Conservation (phyloP, 1,139 yeast genomes). For the Yamadazyma diospyri region DNA sequence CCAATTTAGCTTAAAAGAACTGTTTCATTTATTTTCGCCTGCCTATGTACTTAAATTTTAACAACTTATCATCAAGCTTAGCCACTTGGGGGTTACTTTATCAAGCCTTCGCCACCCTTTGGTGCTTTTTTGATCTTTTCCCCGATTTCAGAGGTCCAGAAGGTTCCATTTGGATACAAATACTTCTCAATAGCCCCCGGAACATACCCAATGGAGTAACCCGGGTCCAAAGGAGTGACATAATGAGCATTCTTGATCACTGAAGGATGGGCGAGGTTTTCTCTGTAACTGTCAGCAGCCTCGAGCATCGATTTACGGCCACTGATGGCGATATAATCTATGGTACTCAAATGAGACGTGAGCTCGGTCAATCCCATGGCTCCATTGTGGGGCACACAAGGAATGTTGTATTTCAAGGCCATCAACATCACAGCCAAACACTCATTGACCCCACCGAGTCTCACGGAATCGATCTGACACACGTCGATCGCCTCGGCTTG, state of each 20-base stretch:
- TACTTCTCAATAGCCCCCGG: conserved; percentile 26
- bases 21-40: no score
- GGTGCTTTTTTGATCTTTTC: conserved; percentile 15
- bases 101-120: conserved; percentile 14
- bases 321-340: conserved; percentile 30
- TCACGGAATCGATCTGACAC: conserved; percentile 34
- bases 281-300: conserved; percentile 18
- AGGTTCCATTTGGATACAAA: conserved; percentile 29
- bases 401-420: conserved; percentile 33
- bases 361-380: conserved; percentile 40
- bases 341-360: conserved; percentile 35
- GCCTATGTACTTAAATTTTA: no score
- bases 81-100: background rate
- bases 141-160: conserved; percentile 26
- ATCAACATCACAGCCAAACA: conserved; percentile 33
- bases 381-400: conserved; percentile 39
- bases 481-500: conserved; percentile 33
- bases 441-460: conserved; percentile 37
- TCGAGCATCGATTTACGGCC: conserved; percentile 21
- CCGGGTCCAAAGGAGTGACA: conserved; percentile 33
- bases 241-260: conserved; percentile 28
- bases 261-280: conserved; percentile 24
- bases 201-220: conserved; percentile 32
- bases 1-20: no score
- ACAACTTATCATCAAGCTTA: background rate